phyloP scores from a whole-genome alignment of 192 early-diverging fungal species.

The Backusella luteola region DNA sequence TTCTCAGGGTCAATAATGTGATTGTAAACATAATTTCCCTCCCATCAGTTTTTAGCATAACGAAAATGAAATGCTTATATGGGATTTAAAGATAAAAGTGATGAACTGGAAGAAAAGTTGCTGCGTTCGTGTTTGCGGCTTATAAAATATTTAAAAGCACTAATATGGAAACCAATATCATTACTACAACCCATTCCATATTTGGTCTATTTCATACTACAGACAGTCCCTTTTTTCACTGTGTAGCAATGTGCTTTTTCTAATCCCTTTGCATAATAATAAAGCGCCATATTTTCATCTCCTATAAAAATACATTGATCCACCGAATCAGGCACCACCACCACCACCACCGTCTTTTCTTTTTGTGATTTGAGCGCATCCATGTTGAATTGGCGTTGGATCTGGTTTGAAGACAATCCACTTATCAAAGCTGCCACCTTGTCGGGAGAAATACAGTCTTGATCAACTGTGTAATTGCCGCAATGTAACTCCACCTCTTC shows the following conservation, averaged over 20 bases:
- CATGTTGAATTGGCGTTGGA: constrained; percentile 24
- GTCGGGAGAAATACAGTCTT: constrained; percentile 18
- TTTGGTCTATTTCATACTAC: neutral
- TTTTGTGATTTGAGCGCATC: neutral
- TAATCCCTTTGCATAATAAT: neutral
- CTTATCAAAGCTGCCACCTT: constrained; percentile 5
- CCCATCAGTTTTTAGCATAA: neutral
- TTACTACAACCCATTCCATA: neutral
- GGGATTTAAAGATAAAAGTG: neutral
- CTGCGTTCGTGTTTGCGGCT: neutral
- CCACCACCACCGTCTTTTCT: neutral
- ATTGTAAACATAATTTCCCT: neutral
- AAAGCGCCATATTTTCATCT: neutral
- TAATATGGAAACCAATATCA: neutral
- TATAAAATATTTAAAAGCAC: neutral
- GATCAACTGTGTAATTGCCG: constrained; percentile 41
- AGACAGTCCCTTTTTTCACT: neutral
- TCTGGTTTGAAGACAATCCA: neutral
- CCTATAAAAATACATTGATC: neutral
- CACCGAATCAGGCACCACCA: neutral
- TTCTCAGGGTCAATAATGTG: neutral
- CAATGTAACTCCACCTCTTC: constrained; percentile 39
- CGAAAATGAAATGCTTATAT: neutral
- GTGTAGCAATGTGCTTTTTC: neutral
- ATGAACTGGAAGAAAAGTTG: neutral